Percentiles rank a stretch among this genome's conserved stretches.
These are phyloP conservation scores for Lentinula sp. DNA, from an alignment of 768 basidiomycete genomes.

Conservation along the genomic window DNA sequence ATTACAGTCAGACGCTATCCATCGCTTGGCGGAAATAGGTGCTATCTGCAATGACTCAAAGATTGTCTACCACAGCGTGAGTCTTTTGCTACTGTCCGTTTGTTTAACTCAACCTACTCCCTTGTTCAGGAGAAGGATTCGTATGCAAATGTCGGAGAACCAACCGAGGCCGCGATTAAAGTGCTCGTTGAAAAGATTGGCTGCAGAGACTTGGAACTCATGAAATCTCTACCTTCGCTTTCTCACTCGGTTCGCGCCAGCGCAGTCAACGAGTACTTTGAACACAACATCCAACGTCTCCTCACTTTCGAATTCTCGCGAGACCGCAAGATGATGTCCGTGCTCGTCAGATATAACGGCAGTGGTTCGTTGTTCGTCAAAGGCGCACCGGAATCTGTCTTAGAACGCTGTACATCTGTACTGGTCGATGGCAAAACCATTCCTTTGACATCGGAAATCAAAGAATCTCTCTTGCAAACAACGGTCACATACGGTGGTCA, in stretches of 20 bases:
- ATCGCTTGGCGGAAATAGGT: conserved; percentile 85
- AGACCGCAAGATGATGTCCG: conserved; percentile 99
- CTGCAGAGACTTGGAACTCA: conserved; percentile 53
- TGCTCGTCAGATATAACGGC: conserved; percentile 68
- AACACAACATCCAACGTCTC: conserved; percentile 66
- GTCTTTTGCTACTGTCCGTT: conserved; percentile 13
- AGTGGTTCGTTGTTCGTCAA: conserved; percentile 85
- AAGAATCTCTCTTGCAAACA: conserved; percentile 52
- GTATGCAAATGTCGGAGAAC: conserved; percentile 89
- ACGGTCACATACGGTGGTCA: conserved; percentile 69
- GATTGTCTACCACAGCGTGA: conserved; percentile 74
- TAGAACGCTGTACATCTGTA: conserved; percentile 80
- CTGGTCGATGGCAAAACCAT: conserved; percentile 58
- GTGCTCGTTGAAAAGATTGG: conserved; percentile 94
- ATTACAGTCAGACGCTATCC: conserved; percentile 62
- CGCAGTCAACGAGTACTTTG: conserved; percentile 82
- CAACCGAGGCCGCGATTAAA: conserved; percentile 94
- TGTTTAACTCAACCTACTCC: neutral
- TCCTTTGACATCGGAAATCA: conserved; percentile 60
- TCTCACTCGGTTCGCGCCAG: conserved; percentile 61
- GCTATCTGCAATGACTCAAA: conserved; percentile 95
- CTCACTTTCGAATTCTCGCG: conserved; percentile 97
- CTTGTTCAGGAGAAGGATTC: conserved; percentile 60
- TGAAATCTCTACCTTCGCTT: conserved; percentile 51
- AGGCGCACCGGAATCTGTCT: conserved; percentile 92